Evolutionary conservation across 2,329 filamentous ascomycete genomes (phyloP).

Genomic region (Allantophomopsis lycopodina): DNA sequence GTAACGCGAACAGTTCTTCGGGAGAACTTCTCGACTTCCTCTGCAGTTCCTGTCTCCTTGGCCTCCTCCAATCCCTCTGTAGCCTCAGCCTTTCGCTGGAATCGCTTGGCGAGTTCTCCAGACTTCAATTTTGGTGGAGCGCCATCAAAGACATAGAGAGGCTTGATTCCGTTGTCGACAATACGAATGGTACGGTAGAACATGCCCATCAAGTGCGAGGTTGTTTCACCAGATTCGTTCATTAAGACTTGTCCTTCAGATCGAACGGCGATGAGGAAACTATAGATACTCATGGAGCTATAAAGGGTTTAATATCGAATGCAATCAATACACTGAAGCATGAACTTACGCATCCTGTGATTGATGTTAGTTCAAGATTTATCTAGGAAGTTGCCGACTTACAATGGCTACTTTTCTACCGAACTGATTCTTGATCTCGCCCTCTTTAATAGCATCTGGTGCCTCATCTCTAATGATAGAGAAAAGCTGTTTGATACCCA

Average conservation of each 20-base stretch:
- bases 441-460: constrained; percentile 88
- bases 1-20: constrained; percentile 86
- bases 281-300: constrained; percentile 97
- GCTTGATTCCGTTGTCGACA: constrained; percentile 98
- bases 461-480: constrained; percentile 82
- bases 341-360: constrained; percentile 40
- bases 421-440: constrained; percentile 98
- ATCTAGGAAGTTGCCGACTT: constrained; percentile 22
- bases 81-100: constrained; percentile 88
- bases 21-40: constrained; percentile 98
- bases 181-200: constrained; percentile 98
- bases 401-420: constrained; percentile 97
- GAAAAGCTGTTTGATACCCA: constrained; percentile 63
- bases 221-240: constrained; percentile 90
- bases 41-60: constrained; percentile 89
- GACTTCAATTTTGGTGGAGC: constrained; percentile 96
- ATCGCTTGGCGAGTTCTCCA: constrained; percentile 89
- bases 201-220: constrained; percentile 97
- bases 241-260: constrained; percentile 94
- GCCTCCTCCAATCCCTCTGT: constrained; percentile 85
- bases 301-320: not conserved
- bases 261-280: constrained; percentile 93
- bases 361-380: constrained; percentile 5
- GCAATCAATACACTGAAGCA: no score
- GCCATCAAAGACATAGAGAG: constrained; percentile 94